Percentiles rank a stretch among this genome's conserved stretches.
phyloP scores from a whole-genome alignment of 805 yeast species.

The Saccharomycopsis vini region DNA sequence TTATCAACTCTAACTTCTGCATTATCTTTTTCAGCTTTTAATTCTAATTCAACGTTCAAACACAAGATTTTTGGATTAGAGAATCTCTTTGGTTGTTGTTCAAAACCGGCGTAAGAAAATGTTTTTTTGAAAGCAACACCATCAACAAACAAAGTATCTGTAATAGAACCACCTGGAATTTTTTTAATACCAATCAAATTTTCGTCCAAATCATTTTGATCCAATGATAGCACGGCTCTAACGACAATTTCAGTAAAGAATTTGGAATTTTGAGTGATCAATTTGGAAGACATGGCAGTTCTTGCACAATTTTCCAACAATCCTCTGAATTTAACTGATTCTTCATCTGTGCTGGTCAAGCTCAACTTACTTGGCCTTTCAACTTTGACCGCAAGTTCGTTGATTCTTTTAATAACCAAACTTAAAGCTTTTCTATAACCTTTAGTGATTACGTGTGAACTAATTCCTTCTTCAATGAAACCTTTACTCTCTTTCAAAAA shows the following conservation, averaged over 20 bases:
- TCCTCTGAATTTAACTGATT: slow-evolving; percentile 47
- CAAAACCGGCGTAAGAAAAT: slow-evolving; percentile 96
- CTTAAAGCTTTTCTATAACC: slow-evolving; percentile 80
- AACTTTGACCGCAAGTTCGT: slow-evolving; percentile 68
- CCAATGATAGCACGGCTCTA: slow-evolving; percentile 84
- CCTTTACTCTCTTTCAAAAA: slow-evolving; percentile 80
- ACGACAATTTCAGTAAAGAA: slow-evolving; percentile 96
- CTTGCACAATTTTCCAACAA: slow-evolving; percentile 78
- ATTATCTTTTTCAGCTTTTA: slow-evolving; percentile 96
- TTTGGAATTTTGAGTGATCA: slow-evolving; percentile 77
- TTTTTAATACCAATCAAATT: slow-evolving; percentile 88
- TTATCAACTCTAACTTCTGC: slow-evolving; percentile 96
- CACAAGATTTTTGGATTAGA: slow-evolving; percentile 71
- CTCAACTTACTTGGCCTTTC: slow-evolving; percentile 26
- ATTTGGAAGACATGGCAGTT: slow-evolving; percentile 95
- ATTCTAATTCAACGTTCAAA: slow-evolving; percentile 87
- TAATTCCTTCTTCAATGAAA: slow-evolving; percentile 93
- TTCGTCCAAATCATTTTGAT: slow-evolving; percentile 79
- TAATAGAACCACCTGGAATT: slow-evolving; percentile 94
- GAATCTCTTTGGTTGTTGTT: slow-evolving; percentile 92
- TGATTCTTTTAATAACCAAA: slow-evolving; percentile 63
- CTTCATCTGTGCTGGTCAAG: slow-evolving; percentile 32
- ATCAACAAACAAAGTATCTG: slow-evolving; percentile 77
- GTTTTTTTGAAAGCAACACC: slow-evolving; percentile 98
- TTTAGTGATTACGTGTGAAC: slow-evolving; percentile 79